Conservation (phyloP, 768 basidiomycete species). For the Russula vinacea region DNA sequence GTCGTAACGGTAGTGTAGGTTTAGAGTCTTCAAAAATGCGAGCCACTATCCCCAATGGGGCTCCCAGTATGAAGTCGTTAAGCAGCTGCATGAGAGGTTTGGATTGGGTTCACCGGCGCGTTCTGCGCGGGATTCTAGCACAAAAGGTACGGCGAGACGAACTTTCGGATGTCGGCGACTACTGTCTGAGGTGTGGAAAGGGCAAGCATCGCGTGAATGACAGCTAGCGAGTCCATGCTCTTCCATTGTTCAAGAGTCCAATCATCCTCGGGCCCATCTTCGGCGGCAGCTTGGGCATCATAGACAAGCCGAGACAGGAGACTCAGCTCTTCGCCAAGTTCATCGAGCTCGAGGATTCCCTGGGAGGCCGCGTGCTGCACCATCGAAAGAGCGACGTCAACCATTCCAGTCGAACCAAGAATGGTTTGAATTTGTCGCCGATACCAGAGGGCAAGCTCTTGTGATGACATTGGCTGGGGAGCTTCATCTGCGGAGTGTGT, state of each 20-base stretch:
- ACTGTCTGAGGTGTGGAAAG: constrained; percentile 66
- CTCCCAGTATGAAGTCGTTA: constrained; percentile 66
- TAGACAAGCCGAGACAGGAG: constrained; percentile 86
- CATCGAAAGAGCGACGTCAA: constrained; percentile 73
- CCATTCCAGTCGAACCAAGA: constrained; percentile 64
- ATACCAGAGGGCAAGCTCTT: constrained; percentile 74
- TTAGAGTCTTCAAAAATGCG: constrained; percentile 89
- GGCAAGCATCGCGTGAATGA: constrained; percentile 73
- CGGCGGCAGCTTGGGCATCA: constrained; percentile 56
- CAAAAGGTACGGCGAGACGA: constrained; percentile 90
- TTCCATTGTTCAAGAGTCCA: constrained; percentile 80
- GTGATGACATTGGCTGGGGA: constrained; percentile 42
- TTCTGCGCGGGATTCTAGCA: constrained; percentile 85
- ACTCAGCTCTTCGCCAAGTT: constrained; percentile 87
- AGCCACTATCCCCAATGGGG: constrained; percentile 64
- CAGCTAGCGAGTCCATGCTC: constrained; percentile 56
- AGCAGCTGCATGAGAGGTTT: constrained; percentile 58
- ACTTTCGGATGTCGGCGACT: constrained; percentile 61
- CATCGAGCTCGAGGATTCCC: constrained; percentile 73
- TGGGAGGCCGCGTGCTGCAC: constrained; percentile 85
- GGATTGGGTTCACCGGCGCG: constrained; percentile 71
- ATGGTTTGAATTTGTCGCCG: constrained; percentile 56
- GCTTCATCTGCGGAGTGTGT: constrained; percentile 14
- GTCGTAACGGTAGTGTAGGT: constrained; percentile 67
- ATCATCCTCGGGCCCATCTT: constrained; percentile 48